Conservation (phyloP, 2,329 filamentous ascomycete genomes). For the Fusarium ramigenum region DNA sequence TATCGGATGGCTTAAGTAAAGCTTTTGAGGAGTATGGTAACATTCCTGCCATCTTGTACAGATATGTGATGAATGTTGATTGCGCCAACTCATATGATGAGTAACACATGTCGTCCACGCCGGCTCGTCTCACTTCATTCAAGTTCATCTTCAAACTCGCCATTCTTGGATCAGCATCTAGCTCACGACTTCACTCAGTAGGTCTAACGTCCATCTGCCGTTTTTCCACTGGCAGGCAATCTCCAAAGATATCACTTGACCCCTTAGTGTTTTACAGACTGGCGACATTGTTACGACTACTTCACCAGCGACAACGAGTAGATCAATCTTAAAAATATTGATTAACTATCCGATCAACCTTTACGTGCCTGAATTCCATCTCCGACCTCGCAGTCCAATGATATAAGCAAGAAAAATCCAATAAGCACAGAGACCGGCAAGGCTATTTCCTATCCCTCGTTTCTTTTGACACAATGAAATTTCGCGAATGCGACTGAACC, state of each 20-base stretch:
- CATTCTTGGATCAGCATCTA: neutral
- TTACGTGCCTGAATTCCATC: neutral
- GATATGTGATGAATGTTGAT: neutral
- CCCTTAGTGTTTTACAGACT: neutral
- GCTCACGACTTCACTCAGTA: neutral
- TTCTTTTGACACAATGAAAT: conserved; percentile 38
- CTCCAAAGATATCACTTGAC: neutral
- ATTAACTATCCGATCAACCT: conserved; percentile 14
- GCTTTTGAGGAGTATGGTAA: neutral
- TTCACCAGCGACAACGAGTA: neutral
- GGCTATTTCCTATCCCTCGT: neutral
- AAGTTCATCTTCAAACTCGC: neutral
- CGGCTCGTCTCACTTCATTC: neutral
- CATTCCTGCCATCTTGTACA: neutral
- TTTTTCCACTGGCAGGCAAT: neutral
- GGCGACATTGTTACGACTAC: too few species aligned
- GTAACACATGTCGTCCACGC: too few species aligned
- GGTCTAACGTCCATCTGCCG: too few species aligned
- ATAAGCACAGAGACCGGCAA: neutral
- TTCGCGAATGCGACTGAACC: conserved; percentile 10
- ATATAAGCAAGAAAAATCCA: conserved; percentile 20
- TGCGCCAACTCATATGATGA: neutral
- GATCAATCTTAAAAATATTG: neutral
- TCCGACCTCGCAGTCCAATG: conserved; percentile 22
- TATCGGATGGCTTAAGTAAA: neutral